phyloP scores from a whole-genome alignment of 441 rosid genomes.

The Manihot esculenta region DNA sequence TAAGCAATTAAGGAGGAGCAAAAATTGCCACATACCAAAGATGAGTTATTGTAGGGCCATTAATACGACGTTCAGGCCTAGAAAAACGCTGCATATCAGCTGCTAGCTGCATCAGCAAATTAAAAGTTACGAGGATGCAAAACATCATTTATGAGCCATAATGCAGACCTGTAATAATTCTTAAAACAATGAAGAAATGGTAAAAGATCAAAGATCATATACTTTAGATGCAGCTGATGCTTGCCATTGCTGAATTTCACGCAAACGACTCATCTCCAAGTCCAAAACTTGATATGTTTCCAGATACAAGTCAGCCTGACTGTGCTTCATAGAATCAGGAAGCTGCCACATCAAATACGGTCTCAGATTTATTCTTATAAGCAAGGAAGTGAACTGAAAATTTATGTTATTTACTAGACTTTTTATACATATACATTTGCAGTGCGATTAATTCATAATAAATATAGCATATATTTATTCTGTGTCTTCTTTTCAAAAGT shows the following conservation, averaged over 20 bases:
- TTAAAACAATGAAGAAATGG: conserved; percentile 11
- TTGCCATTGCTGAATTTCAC: conserved; percentile 99
- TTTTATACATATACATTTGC: no score
- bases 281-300: conserved; percentile 99
- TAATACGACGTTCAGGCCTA: conserved; percentile 93
- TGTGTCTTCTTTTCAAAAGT: no score
- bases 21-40: conserved; percentile 56
- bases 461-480: no score
- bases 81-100: conserved; percentile 99
- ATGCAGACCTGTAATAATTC: conserved; percentile 9
- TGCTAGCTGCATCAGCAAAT: conserved; percentile 72
- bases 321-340: conserved; percentile 98
- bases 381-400: conserved; percentile 19
- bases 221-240: conserved; percentile 94
- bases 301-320: conserved; percentile 95
- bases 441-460: no score
- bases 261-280: conserved; percentile 97
- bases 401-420: not conserved
- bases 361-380: conserved; percentile 4
- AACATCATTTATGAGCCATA: conserved; percentile 8
- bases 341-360: conserved; percentile 59
- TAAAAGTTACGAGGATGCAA: conserved; percentile 19
- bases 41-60: conserved; percentile 97
- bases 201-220: conserved; percentile 22
- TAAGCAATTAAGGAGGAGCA: conserved; percentile 12